Base-by-base conservation (phyloP, 345 rosid species). In the Eucalyptus sideroxylon region DNA sequence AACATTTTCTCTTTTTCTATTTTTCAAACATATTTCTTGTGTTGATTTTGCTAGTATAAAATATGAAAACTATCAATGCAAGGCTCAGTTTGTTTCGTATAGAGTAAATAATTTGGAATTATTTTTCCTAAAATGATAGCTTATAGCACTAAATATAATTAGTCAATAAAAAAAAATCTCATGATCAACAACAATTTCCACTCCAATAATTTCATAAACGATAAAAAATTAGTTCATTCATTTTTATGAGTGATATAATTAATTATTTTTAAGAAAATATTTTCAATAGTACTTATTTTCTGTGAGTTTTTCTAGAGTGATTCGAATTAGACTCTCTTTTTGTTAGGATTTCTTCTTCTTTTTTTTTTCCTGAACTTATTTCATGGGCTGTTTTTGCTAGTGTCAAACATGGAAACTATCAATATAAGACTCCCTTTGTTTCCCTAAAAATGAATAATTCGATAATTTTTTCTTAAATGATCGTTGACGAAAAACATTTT, bases 41-140 rank as follows among this genome's bases (percentile, higher is more conserved):
- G 42, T 40, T 69, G 21, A 31, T 34, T 34, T 69, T 17, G 24
- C 4, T 17, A 17, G 81, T 34, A 69, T 34, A 9, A 69, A 9
- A 69, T 69, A 17, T 34, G 24, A 40, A 17, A 34, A 16, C 13
- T 19, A 69, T 34, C 26, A 9, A 67, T 31, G 40, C 3, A 34
- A 69, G 11, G 13, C 24, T 16, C 0, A 0, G 2, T 17, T 34
- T 34, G 7, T 69, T 17, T 69, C 24, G 0, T 3, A 16, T 2
- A 69, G 5, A 69, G 3, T 67, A 34, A 67, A 67, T 67, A 3
- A 62, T 6, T 62, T 62, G 34, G 31, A 30, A 62, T 1, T 14
- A 1, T 6, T 27, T 6, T 62, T 65, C 9, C 17, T 21, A 53
- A 53, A 53, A 53, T 53, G 59, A 53, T 53, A 53, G 11, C 59